Evolutionary conservation across 495 filamentous ascomycete species (phyloP).

Genomic region (Lepraria neglecta): DNA sequence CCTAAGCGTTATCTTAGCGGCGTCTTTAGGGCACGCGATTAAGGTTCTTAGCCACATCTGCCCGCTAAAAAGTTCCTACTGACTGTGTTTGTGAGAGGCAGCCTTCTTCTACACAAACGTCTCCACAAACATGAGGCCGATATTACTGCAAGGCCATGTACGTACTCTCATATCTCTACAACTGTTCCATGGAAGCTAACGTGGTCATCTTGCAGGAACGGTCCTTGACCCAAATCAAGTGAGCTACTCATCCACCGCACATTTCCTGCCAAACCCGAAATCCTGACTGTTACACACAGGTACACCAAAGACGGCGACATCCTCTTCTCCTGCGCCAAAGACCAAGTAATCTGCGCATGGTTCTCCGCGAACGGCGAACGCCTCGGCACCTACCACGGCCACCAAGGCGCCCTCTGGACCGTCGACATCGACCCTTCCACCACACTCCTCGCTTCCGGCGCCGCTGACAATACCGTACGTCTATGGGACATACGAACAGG

Average conservation of each 20-base stretch:
- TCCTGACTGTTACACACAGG: conserved; percentile 36
- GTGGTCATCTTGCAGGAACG: conserved; percentile 52
- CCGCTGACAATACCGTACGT: conserved; percentile 95
- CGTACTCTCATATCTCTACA: conserved; percentile 26
- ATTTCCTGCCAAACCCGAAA: not conserved
- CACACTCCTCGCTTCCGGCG: conserved; percentile 86
- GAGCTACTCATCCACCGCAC: conserved; percentile 27
- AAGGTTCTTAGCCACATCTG: conserved; percentile 8
- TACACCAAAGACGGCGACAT: conserved; percentile 96
- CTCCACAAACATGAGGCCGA: conserved; percentile 72
- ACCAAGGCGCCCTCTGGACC: conserved; percentile 97
- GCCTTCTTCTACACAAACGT: not conserved
- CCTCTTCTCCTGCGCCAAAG: conserved; percentile 94
- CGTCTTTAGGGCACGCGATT: not conserved
- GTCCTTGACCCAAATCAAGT: conserved; percentile 97
- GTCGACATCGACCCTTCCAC: conserved; percentile 95
- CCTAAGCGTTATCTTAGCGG: not conserved
- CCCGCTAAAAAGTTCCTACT: conserved; percentile 18
- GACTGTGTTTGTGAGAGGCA: conserved; percentile 1
- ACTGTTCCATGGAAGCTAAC: conserved; percentile 3
- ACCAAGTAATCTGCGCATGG: conserved; percentile 94
- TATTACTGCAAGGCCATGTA: conserved; percentile 90
- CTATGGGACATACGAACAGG: conserved; percentile 96
- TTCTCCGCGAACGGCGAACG: conserved; percentile 91
- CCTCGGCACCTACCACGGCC: conserved; percentile 90